Evolutionary conservation across 495 filamentous ascomycete species (phyloP).

Genomic region (Daldinia vernicosa): DNA sequence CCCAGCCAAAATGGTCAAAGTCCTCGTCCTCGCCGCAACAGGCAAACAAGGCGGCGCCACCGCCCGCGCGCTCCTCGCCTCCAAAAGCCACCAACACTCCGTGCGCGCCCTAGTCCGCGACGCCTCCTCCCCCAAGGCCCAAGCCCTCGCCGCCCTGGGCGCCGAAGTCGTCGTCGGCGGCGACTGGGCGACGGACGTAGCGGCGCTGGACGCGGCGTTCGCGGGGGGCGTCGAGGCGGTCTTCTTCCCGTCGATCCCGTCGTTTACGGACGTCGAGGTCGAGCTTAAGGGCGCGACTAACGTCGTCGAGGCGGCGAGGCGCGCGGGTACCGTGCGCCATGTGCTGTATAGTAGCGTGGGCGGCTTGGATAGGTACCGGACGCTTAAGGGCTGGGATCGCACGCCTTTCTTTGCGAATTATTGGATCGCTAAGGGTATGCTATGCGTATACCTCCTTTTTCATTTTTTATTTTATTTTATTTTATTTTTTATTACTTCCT

Average conservation of each 20-base stretch:
- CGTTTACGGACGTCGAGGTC: slow-evolving; percentile 18
- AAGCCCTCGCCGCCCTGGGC: slow-evolving; percentile 53
- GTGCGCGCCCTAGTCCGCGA: slow-evolving; percentile 79
- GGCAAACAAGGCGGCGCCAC: slow-evolving; percentile 74
- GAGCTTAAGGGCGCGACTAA: slow-evolving; percentile 61
- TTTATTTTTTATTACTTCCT: too few species aligned
- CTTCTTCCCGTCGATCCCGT: slow-evolving; percentile 58
- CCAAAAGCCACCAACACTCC: slow-evolving; percentile 55
- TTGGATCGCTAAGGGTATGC: slow-evolving; percentile 17
- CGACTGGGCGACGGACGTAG: slow-evolving; percentile 63
- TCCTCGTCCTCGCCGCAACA: slow-evolving; percentile 74
- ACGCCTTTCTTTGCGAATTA: slow-evolving; percentile 14
- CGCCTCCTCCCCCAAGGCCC: slow-evolving; percentile 58
- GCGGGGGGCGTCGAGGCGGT: slow-evolving; percentile 53
- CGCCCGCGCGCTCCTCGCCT: slow-evolving; percentile 63
- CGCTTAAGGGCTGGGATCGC: slow-evolving; percentile 1
- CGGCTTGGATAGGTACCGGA: slow-evolving; percentile 47
- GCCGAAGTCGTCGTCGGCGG: slow-evolving; percentile 57
- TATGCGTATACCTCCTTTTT: not conserved
- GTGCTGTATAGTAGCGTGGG: slow-evolving; percentile 73
- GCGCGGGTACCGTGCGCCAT: slow-evolving; percentile 57
- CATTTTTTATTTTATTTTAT: too few species aligned
- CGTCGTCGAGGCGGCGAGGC: slow-evolving; percentile 63
- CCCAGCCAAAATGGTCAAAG: slow-evolving; percentile 34
- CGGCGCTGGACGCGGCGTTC: slow-evolving; percentile 57